Evolutionary conservation across 805 yeast genomes (phyloP), one percentile per base, ranked within the genome.

Genomic region (Candida quercuum): DNA sequence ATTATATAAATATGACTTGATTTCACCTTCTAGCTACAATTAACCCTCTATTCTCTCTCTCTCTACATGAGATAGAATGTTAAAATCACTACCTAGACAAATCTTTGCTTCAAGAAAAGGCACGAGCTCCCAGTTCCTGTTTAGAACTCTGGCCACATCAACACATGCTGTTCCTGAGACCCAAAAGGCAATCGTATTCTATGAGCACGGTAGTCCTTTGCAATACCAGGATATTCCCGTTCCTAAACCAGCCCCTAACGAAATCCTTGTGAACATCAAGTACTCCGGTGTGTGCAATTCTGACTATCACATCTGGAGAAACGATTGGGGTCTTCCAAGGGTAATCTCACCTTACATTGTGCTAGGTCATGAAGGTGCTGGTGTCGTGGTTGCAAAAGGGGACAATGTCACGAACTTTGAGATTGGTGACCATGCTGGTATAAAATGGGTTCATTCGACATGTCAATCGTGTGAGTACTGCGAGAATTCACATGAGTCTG

Each of bases 351-450:
- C 80, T 10, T 56, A n/a, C n/a, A n/a, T 74, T 47, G 76, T 75
- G 16, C 77, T 78, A 37, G 81, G 81, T 36, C 81, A 75, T 51
- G 81, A 75, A 58, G 81, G 81, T 56, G 78, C 79, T 20, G 80
- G 81, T 53, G 69, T 69, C 23, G 80, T 75, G 39, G 80, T 75
- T 31, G 77, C 67, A 17, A 57, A 64, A 50, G 81, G 81, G 36
- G 63, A 59, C 11, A 65, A 70, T 42, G 80, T 75, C 35, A 62
- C 50, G n/a, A 71, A 72, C 36, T 75, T 74, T 64, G 57, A 73
- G 43, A 51, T 75, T 36, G 81, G 81, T 42, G 81, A 75, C 46
- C 57, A 56, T 28, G 81, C 80, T 13, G 81, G 81, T 47, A 61
- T 75, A 46, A 75, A 75, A 59, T 75, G 80, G 80, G 59, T 75